phyloP scores from a whole-genome alignment of 2,329 filamentous ascomycete genomes.

The Xylaria sp. region DNA sequence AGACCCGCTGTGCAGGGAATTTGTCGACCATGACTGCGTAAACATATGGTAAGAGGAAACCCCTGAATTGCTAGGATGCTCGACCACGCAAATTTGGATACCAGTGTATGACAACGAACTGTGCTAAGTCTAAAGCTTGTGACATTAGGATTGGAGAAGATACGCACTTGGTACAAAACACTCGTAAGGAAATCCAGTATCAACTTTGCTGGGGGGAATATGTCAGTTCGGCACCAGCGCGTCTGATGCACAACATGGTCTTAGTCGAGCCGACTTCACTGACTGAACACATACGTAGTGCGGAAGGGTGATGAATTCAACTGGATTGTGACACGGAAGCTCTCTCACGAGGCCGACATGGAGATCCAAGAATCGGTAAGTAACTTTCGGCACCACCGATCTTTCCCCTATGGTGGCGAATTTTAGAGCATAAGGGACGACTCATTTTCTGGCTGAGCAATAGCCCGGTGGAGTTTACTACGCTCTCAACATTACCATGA shows the following conservation, averaged over 20 bases:
- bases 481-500: neutral
- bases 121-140: conserved; percentile 17
- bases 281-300: conserved; percentile 37
- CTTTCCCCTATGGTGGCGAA: neutral
- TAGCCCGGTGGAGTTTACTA: neutral
- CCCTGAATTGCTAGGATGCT: neutral
- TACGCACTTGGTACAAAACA: conserved; percentile 58
- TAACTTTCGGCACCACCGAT: neutral
- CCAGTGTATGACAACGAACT: neutral
- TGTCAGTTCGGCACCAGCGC: neutral
- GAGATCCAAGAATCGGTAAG: conserved; percentile 56
- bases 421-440: too few species aligned
- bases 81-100: neutral
- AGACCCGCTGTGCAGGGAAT: conserved; percentile 53
- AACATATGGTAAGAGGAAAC: conserved; percentile 53
- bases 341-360: conserved; percentile 55
- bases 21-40: conserved; percentile 57
- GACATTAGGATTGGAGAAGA: conserved; percentile 55
- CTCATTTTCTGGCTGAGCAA: neutral
- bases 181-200: conserved; percentile 39
- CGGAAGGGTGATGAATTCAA: conserved; percentile 58
- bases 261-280: neutral
- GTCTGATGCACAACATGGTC: neutral
- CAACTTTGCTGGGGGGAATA: neutral
- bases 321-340: conserved; percentile 60